Evolutionary conservation across 768 basidiomycete genomes (phyloP).

Genomic region (Xerocomus potaroensis): DNA sequence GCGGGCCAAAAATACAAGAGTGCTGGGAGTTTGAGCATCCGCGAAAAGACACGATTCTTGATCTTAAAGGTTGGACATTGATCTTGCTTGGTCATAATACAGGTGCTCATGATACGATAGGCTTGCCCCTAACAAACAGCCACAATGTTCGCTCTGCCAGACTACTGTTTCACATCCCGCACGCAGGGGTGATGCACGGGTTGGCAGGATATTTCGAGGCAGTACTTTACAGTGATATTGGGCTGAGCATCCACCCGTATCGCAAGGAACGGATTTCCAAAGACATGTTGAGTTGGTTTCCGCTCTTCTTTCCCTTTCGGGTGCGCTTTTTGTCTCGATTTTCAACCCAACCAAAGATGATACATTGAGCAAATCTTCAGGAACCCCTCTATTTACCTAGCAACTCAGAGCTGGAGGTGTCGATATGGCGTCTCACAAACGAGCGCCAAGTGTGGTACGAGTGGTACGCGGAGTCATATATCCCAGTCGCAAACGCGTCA

Average conservation of each 20-base stretch:
- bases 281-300: constrained; percentile 99
- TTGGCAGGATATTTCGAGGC: constrained; percentile 98
- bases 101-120: constrained; percentile 37
- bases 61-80: constrained; percentile 54
- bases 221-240: constrained; percentile 83
- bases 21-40: constrained; percentile 99
- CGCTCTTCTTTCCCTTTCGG: constrained; percentile 91
- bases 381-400: constrained; percentile 92
- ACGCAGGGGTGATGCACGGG: constrained; percentile 91
- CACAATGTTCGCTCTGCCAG: constrained; percentile 90
- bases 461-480: constrained; percentile 94
- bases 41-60: constrained; percentile 68
- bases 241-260: constrained; percentile 91
- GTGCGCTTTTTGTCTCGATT: constrained; percentile 42
- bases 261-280: constrained; percentile 82
- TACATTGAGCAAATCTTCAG: constrained; percentile 35
- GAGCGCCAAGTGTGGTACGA: constrained; percentile 96
- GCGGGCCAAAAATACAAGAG: constrained; percentile 83
- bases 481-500: constrained; percentile 51
- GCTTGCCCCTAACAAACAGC: constrained; percentile 88
- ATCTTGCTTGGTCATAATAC: neutral
- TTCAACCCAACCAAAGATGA: neutral
- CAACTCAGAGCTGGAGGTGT: constrained; percentile 87
- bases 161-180: constrained; percentile 87
- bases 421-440: constrained; percentile 91